Evolutionary conservation across 179 eudicot genomes (phyloP).

Genomic region (Beta corolliflora): DNA sequence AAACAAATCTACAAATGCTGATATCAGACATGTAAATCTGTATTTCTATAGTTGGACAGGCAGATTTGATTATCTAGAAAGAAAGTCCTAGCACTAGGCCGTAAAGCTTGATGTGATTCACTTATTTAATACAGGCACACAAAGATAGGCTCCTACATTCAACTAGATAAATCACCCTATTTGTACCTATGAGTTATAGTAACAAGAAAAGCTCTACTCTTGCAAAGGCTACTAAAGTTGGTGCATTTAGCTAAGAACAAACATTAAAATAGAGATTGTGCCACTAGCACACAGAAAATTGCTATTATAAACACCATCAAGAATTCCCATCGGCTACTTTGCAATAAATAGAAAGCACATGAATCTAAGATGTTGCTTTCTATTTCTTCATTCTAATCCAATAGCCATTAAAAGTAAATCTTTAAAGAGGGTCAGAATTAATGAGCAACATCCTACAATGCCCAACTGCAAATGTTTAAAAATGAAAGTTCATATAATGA

Average conservation of each 20-base stretch:
- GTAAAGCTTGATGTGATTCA: not conserved
- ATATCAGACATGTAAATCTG: not conserved
- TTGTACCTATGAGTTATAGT: not conserved
- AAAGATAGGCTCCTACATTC: not conserved
- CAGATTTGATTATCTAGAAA: not conserved
- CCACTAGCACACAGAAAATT: not conserved
- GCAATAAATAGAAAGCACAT: not conserved
- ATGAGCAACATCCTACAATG: not conserved
- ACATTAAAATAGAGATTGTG: not conserved
- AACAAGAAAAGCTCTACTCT: not conserved
- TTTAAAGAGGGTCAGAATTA: not conserved
- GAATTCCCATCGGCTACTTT: not conserved
- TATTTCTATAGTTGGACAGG: not conserved
- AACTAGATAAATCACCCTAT: not conserved
- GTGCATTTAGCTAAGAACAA: not conserved
- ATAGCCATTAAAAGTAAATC: not conserved
- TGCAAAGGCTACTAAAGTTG: not conserved
- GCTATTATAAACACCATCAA: not conserved
- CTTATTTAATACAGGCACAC: not conserved
- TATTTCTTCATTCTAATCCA: not conserved
- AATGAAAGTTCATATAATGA: constrained; percentile 26
- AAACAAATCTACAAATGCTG: not conserved
- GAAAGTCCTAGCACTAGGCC: not conserved
- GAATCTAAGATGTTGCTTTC: not conserved
- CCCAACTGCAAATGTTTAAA: not conserved